Conservation (phyloP, 2,329 filamentous ascomycete species). For the Pseudogymnoascus sp. region DNA sequence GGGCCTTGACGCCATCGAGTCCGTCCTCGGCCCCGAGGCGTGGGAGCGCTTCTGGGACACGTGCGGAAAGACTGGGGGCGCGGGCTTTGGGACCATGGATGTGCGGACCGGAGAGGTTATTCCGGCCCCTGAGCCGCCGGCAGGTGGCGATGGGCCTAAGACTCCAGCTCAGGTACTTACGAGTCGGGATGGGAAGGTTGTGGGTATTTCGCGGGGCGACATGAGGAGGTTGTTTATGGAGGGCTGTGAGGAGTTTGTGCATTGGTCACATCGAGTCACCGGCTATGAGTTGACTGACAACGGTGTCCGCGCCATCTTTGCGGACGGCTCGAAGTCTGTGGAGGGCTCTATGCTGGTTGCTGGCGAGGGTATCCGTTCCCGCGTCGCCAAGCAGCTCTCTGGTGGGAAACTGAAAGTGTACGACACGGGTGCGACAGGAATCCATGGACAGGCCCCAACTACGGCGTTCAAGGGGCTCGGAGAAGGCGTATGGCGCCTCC, state of each 20-base stretch:
- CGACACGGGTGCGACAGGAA: constrained; percentile 56
- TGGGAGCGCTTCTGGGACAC: constrained; percentile 51
- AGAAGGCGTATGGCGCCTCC: constrained; percentile 54
- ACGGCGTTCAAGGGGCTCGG: constrained; percentile 54
- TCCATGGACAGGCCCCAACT: constrained; percentile 58
- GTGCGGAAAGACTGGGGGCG: constrained; percentile 54
- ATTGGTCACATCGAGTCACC: constrained; percentile 49
- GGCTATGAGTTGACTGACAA: constrained; percentile 49
- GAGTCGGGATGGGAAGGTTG: constrained; percentile 50
- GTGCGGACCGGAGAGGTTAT: constrained; percentile 45
- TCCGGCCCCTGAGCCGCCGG: constrained; percentile 16
- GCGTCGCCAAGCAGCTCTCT: constrained; percentile 52
- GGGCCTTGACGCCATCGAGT: constrained; percentile 54
- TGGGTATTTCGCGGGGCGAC: constrained; percentile 56
- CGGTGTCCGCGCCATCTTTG: constrained; percentile 52
- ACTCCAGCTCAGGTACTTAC: constrained; percentile 29
- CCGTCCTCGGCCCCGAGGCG: constrained; percentile 41
- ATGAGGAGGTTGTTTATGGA: constrained; percentile 53
- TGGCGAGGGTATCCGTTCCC: constrained; percentile 57
- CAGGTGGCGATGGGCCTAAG: constrained; percentile 23
- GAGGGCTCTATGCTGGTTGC: constrained; percentile 54
- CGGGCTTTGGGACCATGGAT: constrained; percentile 43
- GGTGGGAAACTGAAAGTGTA: constrained; percentile 52
- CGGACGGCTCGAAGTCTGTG: constrained; percentile 50
- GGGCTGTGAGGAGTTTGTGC: constrained; percentile 47